These are phyloP conservation scores for Tolypocladium paradoxum DNA, from an alignment of 2,329 filamentous ascomycete species.

Conservation along the genomic window DNA sequence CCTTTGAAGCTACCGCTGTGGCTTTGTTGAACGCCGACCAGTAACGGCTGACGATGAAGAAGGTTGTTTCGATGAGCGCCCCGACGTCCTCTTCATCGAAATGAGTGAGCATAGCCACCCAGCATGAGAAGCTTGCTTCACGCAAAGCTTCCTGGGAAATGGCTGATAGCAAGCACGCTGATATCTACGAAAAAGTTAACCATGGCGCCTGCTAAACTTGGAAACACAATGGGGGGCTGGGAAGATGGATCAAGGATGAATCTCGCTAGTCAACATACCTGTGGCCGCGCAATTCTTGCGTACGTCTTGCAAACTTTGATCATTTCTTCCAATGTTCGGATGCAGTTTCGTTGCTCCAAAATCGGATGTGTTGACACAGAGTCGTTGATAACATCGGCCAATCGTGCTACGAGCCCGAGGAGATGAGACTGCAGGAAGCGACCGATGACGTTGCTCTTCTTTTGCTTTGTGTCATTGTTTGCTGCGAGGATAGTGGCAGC, in stretches of 20 bases:
- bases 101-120: slow-evolving; percentile 66
- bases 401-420: slow-evolving; percentile 73
- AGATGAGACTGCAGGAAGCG: slow-evolving; percentile 75
- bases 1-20: slow-evolving; percentile 48
- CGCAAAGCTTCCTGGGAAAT: slow-evolving; percentile 66
- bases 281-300: slow-evolving; percentile 71
- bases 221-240: neutral
- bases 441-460: slow-evolving; percentile 49
- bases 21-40: slow-evolving; percentile 58
- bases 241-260: neutral
- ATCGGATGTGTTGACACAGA: slow-evolving; percentile 39
- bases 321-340: slow-evolving; percentile 81
- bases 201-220: neutral
- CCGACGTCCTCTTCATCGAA: slow-evolving; percentile 72
- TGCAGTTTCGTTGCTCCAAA: slow-evolving; percentile 63
- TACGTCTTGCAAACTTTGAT: slow-evolving; percentile 64
- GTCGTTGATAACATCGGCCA: slow-evolving; percentile 72
- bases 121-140: slow-evolving; percentile 70
- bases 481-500: slow-evolving; percentile 27
- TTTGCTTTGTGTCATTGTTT: slow-evolving; percentile 32
- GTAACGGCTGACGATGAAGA: slow-evolving; percentile 74
- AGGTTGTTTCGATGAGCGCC: slow-evolving; percentile 74
- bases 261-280: slow-evolving; percentile 40
- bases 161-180: slow-evolving; percentile 82
- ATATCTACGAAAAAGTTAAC: slow-evolving; percentile 47